Evolutionary conservation across 164 flowering plant species (phyloP).

Genomic region (grape (Vitis vinifera)): DNA sequence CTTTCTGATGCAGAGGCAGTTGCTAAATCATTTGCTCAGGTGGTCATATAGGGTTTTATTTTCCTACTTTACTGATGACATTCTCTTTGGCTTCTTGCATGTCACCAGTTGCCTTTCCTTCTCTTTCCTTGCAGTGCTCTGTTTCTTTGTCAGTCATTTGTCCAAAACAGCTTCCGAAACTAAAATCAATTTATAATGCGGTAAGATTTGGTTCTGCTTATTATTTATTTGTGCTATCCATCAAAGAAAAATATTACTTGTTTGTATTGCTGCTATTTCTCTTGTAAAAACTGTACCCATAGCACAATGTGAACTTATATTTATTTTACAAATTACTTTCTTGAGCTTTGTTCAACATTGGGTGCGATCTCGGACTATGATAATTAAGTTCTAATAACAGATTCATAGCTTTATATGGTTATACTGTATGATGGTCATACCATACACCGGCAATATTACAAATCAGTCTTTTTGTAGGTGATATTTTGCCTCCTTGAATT

Average conservation of each 20-base stretch:
- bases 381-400: not conserved
- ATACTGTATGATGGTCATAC: too few relatives aligned
- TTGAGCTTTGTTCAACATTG: not conserved
- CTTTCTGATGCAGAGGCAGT: conserved; percentile 82
- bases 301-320: not conserved
- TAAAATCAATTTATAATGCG: conserved; percentile 71
- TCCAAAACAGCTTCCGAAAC: conserved; percentile 85
- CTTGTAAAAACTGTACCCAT: not conserved
- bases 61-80: not conserved
- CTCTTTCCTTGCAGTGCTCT: conserved; percentile 58
- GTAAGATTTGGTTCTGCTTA: conserved; percentile 33
- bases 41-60: conserved; percentile 12
- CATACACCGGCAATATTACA: too few relatives aligned
- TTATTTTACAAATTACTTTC: not conserved
- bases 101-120: conserved; percentile 6
- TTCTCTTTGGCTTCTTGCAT: not conserved
- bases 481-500: not conserved
- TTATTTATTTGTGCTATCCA: not conserved
- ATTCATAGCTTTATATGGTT: not conserved
- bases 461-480: not conserved
- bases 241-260: too few relatives aligned
- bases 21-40: conserved; percentile 80
- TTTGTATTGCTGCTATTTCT: too few relatives aligned
- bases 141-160: conserved; percentile 87
- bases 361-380: not conserved